phyloP scores from a whole-genome alignment of 2,329 filamentous ascomycete genomes.

The Ophiostoma montium region DNA sequence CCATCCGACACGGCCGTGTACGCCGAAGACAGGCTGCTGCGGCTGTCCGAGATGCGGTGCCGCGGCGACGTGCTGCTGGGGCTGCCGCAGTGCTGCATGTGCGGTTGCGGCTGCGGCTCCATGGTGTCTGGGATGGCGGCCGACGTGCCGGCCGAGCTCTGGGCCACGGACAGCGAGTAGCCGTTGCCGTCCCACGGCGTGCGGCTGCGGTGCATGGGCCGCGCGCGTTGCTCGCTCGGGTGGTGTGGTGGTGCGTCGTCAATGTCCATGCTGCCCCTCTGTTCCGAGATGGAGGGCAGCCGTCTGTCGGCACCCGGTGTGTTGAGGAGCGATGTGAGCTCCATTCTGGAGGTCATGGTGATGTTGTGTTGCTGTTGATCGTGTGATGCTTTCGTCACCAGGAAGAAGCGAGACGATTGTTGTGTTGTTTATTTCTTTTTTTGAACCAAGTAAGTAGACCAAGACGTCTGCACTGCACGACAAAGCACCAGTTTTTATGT shows the following conservation, averaged over 20 bases:
- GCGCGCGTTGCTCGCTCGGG: not conserved
- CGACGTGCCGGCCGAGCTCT: slow-evolving; percentile 16
- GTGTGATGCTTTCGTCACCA: not conserved
- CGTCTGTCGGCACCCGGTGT: no score
- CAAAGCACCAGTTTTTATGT: no score
- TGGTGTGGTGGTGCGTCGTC: no score
- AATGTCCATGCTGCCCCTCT: no score
- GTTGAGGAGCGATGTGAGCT: no score
- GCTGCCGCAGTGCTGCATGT: no score
- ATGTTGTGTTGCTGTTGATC: no score
- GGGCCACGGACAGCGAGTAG: slow-evolving; percentile 30
- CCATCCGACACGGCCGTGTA: slow-evolving; percentile 21
- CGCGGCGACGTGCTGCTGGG: slow-evolving; percentile 17
- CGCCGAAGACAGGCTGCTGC: slow-evolving; percentile 38
- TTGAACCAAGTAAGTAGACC: no score
- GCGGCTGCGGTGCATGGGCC: slow-evolving; percentile 21
- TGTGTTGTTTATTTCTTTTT: no score
- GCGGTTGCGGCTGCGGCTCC: not conserved
- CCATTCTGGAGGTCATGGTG: not conserved
- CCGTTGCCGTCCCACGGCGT: slow-evolving; percentile 38
- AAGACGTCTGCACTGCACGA: no score
- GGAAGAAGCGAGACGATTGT: not conserved
- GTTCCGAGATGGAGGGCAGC: no score
- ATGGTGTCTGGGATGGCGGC: not conserved
- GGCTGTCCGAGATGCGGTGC: slow-evolving; percentile 36